Conservation (phyloP, 2,329 filamentous ascomycete genomes). For the Scortechinia acanthostroma region DNA sequence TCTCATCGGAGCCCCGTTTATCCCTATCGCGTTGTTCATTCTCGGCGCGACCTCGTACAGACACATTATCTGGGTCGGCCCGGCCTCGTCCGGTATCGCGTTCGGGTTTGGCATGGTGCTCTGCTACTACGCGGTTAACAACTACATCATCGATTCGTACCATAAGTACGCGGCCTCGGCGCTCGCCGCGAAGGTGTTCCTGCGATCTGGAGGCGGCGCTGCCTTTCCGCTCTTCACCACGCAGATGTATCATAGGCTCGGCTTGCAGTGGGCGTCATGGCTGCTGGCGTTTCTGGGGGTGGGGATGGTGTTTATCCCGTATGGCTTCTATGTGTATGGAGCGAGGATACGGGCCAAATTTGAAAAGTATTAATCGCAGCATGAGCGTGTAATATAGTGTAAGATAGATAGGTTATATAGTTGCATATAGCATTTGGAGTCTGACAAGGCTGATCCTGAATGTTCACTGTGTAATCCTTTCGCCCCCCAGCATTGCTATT, state of each 20-base stretch:
- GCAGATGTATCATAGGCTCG: constrained; percentile 3
- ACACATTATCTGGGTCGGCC: constrained; percentile 1
- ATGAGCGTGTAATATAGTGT: no score
- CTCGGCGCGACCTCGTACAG: not conserved
- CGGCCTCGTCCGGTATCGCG: not conserved
- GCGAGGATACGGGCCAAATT: not conserved
- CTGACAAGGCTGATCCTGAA: no score
- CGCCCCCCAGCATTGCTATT: no score
- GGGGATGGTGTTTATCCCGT: constrained; percentile 1
- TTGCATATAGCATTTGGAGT: no score
- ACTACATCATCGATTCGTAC: constrained; percentile 3
- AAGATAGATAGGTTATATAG: no score
- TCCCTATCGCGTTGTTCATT: not conserved
- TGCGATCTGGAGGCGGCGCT: constrained; percentile 2
- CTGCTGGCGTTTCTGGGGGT: constrained; percentile 2
- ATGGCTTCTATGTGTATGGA: not conserved
- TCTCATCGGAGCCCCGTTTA: not conserved
- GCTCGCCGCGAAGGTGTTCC: constrained; percentile 1
- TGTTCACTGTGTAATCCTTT: no score
- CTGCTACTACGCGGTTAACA: constrained; percentile 1
- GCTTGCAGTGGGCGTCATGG: constrained; percentile 1
- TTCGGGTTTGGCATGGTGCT: constrained; percentile 3
- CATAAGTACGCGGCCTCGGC: not conserved
- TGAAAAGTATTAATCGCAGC: not conserved
- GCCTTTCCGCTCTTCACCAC: constrained; percentile 2